phyloP scores from a whole-genome alignment of 2,329 filamentous ascomycete genomes.

The Penicillium sp. region DNA sequence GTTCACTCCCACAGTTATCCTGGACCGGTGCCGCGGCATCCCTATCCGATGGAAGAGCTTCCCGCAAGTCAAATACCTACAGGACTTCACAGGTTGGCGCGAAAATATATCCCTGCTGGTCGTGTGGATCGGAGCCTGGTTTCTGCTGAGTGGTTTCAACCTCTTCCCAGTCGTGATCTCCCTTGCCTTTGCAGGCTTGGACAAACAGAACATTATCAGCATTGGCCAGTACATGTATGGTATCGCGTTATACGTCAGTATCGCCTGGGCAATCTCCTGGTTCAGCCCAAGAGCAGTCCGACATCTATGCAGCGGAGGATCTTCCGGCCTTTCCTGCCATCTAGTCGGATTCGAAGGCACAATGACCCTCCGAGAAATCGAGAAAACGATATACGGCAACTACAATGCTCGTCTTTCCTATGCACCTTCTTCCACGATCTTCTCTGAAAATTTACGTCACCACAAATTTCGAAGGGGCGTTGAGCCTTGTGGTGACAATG shows the following conservation, averaged over 20 bases:
- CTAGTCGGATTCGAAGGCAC: constrained; percentile 18
- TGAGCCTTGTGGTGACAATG: background rate
- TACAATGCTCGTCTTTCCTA: constrained; percentile 12
- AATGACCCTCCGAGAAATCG: constrained; percentile 11
- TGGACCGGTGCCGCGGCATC: constrained; percentile 32
- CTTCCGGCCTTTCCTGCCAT: constrained; percentile 7
- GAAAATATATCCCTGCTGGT: constrained; percentile 7
- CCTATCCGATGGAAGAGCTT: constrained; percentile 36
- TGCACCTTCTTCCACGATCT: constrained; percentile 14
- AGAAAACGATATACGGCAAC: constrained; percentile 16
- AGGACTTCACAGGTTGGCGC: constrained; percentile 9
- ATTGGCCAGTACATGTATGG: constrained; percentile 5
- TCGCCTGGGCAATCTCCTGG: constrained; percentile 16
- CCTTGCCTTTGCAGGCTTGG: background rate
- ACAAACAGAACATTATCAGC: background rate
- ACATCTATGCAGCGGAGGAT: constrained; percentile 13
- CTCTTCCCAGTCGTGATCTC: constrained; percentile 5
- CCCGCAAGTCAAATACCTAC: constrained; percentile 19
- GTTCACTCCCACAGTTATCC: constrained; percentile 22
- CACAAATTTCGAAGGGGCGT: constrained; percentile 3
- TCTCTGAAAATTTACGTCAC: constrained; percentile 8
- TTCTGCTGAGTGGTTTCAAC: constrained; percentile 7
- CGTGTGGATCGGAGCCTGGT: constrained; percentile 13
- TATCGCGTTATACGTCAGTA: constrained; percentile 6
- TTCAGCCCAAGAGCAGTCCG: constrained; percentile 16